Conservation (phyloP, 768 basidiomycete species). For the Agrocybe pediades region DNA sequence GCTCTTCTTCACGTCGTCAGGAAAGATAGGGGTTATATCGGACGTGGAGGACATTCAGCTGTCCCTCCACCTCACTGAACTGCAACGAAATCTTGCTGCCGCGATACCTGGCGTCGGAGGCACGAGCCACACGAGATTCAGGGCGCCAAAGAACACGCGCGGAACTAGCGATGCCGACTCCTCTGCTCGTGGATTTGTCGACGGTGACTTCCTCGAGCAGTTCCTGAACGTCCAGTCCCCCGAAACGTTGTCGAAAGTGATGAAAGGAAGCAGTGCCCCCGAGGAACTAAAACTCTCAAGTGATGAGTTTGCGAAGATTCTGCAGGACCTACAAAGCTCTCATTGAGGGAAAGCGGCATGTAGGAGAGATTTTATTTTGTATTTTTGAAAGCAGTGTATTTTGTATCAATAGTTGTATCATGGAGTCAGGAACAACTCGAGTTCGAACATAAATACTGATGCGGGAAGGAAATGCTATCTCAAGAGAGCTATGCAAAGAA, state of each 20-base stretch:
- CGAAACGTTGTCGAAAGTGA: constrained; percentile 48
- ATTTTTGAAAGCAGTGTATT: neutral
- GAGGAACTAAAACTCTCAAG: constrained; percentile 54
- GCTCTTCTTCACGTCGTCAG: constrained; percentile 76
- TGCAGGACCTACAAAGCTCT: constrained; percentile 57
- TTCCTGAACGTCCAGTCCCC: constrained; percentile 49
- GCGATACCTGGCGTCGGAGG: constrained; percentile 56
- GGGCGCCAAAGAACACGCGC: constrained; percentile 61
- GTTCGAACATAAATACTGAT: no score
- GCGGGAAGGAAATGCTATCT: neutral
- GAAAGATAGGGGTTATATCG: constrained; percentile 73
- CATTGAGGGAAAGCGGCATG: constrained; percentile 39
- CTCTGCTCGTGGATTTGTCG: constrained; percentile 75
- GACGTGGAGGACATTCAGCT: constrained; percentile 55
- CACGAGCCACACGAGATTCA: constrained; percentile 68
- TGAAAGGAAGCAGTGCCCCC: constrained; percentile 57
- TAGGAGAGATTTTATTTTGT: neutral
- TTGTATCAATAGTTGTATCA: constrained; percentile 7
- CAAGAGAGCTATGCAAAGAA: neutral
- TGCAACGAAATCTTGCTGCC: constrained; percentile 75
- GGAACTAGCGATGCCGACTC: constrained; percentile 61
- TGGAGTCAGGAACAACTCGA: no score
- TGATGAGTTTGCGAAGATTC: constrained; percentile 42
- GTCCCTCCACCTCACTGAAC: constrained; percentile 59
- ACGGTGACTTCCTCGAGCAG: constrained; percentile 82